phyloP scores from a whole-genome alignment of 805 yeast genomes.

The Candida sithepensis region DNA sequence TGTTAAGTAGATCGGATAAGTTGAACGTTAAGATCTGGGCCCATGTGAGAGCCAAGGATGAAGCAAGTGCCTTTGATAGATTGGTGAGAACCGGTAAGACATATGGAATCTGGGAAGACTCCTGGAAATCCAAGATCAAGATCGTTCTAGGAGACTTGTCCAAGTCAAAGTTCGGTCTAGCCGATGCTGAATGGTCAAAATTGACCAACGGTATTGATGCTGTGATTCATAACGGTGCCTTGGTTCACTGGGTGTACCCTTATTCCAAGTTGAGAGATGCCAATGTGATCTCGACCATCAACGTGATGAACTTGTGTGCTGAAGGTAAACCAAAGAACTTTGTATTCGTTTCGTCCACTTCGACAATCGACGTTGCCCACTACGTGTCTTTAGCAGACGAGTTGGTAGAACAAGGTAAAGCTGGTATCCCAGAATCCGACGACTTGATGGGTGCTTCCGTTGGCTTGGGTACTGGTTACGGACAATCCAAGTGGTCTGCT shows the following conservation, averaged over 20 bases:
- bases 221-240: conserved; percentile 93
- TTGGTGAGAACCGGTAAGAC: conserved; percentile 70
- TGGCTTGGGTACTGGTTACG: conserved; percentile 91
- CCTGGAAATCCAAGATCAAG: conserved; percentile 53
- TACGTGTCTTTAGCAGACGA: conserved; percentile 75
- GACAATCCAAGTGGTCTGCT: conserved; percentile 97
- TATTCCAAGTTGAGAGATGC: conserved; percentile 87
- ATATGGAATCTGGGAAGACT: conserved; percentile 76
- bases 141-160: conserved; percentile 84
- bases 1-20: conserved; percentile 49
- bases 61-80: conserved; percentile 71
- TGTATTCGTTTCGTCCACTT: conserved; percentile 93
- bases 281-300: conserved; percentile 83
- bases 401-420: conserved; percentile 55
- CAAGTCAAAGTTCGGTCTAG: conserved; percentile 65
- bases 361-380: conserved; percentile 82
- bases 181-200: conserved; percentile 50
- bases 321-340: conserved; percentile 82
- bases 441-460: conserved; percentile 73
- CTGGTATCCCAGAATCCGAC: conserved; percentile 81
- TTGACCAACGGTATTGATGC: conserved; percentile 67
- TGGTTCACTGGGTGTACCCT: conserved; percentile 98
- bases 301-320: conserved; percentile 74
- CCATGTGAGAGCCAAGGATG: conserved; percentile 83
- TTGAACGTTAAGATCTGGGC: conserved; percentile 63